Base-by-base conservation (phyloP, 2,329 filamentous ascomycete genomes). In the Xylaria sp. region DNA sequence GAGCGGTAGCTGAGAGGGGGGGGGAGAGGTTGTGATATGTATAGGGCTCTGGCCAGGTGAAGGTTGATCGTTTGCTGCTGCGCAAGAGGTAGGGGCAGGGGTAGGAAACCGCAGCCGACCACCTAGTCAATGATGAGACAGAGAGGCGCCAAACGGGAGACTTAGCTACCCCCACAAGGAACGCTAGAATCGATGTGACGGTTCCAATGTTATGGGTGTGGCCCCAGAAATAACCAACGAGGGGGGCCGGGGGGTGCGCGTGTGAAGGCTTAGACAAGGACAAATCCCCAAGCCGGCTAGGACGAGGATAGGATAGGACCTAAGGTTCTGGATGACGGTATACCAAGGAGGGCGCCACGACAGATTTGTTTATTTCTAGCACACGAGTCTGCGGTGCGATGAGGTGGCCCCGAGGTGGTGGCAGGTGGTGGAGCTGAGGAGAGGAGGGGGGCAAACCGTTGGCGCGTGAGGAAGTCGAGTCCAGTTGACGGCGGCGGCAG, bases 1-100 rank as follows among this genome's bases (percentile, higher is more conserved):
- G 59, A 57, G 61, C 60, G 66, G 54, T 50, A 54, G 52, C 49
- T 45, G 48, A 59, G 59, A 56, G 66, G 66, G 59, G 61, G 66
- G 59, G 61, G 53, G 57, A 61, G 59, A 66, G 57, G 64, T 68
- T 72, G 71, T 72, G 71, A 66, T 70, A 68, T 65, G 62, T 64
- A 34, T 34, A 34, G 8, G 52, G 54, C 52, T 57, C 51, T 51
- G 53, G 58, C 40, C 21, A 48, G 57, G 54, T 51, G 48, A 52
- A 58, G 60, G 54, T 52, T 49, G 48, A 52, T 53, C 56, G n/a
- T n/a, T n/a, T n/a, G n/a, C n/a, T 55, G 54, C 61, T 63, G 64
- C 60, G 66, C 65, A 66, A 61, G 48, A 56, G 64, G 61, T 63
- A 59, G 62, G 59, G 59, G 60, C 50, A 52, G 52, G 47, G 50